Evolutionary conservation across 2,329 filamentous ascomycete species (phyloP), one percentile per base, ranked within the genome.

Genomic region (Aspergillus pseudoviridinutans): DNA sequence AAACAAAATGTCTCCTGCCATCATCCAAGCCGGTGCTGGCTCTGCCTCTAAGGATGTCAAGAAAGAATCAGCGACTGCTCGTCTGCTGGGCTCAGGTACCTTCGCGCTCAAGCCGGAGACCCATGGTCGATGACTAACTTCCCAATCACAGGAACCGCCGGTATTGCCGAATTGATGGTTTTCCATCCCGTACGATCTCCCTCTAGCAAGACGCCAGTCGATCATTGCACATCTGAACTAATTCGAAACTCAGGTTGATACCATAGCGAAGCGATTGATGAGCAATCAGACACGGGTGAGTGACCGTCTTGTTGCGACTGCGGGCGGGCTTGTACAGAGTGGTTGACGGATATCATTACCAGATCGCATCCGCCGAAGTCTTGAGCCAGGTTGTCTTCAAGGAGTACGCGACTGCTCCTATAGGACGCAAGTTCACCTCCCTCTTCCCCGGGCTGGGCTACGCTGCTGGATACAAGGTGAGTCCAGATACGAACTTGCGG

Each of bases 191-290:
- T 91, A 83, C 66, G 82, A 73, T 59, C 56, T 44, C 50, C 46
- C 12, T 50, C 47, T 24, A 10, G 6, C 56, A 58, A 52, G 47
- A 56, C 24, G 10, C 17, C 27, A 17, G 10, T 25, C 28, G 38
- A n/a, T 25, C 9, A 12, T 50, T 51, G 27, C 50, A 25, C 41
- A 38, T 32, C 35, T 4, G 35, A 54, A 54, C 68, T 74, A 63
- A 74, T 59, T 44, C 51, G 22, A 24, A 32, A 29, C 32, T 49
- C 71, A 93, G 90, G 91, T 99, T 75, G 94, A 99, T 79, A 99
- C 94, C 52, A 97, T 95, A 70, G 93, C 94, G 63, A 99, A 99
- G 84, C 91, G 94, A 67, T 86, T 99, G 78, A 99, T 99, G 94
- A 97, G 92, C 86, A 97, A 99, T 79, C 89, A 96, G 76, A 86